Evolutionary conservation across 352 stramenopile species (phyloP), one percentile per base, ranked within the genome.

Genomic region (Albugo candida): DNA sequence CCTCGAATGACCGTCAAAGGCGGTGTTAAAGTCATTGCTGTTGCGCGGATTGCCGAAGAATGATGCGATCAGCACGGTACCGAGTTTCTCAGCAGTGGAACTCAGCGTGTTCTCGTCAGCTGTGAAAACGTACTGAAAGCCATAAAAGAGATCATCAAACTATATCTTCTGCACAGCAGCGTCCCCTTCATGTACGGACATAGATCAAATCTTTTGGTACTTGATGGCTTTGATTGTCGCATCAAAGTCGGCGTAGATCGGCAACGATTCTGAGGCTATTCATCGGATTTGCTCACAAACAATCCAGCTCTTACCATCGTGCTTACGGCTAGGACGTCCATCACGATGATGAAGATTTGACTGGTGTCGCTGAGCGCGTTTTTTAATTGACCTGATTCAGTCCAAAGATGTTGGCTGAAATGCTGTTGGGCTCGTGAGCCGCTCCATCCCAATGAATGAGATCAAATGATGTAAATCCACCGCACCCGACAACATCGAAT

Each of bases 361-460:
- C 64, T n/a, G 73, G 73, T 1, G 68, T 83, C 14, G 73, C 69
- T 21, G 73, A 85, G 21, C 67, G 70, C 2, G 60, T 85, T 41
- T 85, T 81, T 39, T 63, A 60, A 20, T 60, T 85, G 12, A 69
- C 62, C n/a, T 70, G 62, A 24, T 85, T 85, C 58, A 64, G 66
- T 16, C 62, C 72, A 41, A 83, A 83, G 53, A 81, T 63, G 54
- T 56, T 70, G 16, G 77, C 70, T 6, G 81, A 77, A 56, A 73
- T 85, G 70, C 53, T 85, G 6, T 58, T 85, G 43, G 70, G 55
- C 62, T 85, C 17, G 64, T 83, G 54, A 85, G 70, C 46, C 73
- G 73, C 12, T 67, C 70, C 0, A 80, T 85, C 46, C 70, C 67
- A 17, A 20, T 81, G 5, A 70, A 85, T 36, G 73, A 85, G 37